Evolutionary conservation across 805 yeast genomes (phyloP).

Genomic region (Candida montana): DNA sequence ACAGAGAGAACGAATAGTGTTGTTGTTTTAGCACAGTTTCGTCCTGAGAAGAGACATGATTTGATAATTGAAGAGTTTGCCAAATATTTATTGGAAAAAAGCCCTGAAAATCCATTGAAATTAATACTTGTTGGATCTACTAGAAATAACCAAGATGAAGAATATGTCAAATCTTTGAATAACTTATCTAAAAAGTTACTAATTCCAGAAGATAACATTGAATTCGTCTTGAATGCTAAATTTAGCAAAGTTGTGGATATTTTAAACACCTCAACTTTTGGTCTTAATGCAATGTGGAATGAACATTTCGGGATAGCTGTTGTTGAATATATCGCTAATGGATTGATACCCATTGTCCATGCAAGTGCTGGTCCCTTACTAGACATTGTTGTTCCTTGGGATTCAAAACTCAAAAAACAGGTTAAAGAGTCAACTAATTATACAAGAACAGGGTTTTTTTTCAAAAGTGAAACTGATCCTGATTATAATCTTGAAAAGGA

Average conservation of each 20-base stretch:
- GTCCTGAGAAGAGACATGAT: constrained; percentile 90
- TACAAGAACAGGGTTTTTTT: constrained; percentile 72
- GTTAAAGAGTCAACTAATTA: constrained; percentile 27
- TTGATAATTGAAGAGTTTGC: constrained; percentile 63
- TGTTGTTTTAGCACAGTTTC: constrained; percentile 73
- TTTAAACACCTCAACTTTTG: constrained; percentile 57
- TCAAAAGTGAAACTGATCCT: constrained; percentile 66
- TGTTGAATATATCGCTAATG: constrained; percentile 85
- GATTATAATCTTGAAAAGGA: constrained; percentile 39
- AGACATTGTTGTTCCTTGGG: constrained; percentile 73
- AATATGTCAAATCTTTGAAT: constrained; percentile 48
- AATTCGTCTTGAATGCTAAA: constrained; percentile 69
- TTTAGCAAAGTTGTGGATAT: constrained; percentile 54
- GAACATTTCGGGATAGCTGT: constrained; percentile 98
- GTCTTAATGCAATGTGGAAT: constrained; percentile 98
- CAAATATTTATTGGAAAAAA: constrained; percentile 33
- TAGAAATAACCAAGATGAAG: constrained; percentile 60
- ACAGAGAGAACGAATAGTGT: constrained; percentile 29
- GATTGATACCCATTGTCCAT: constrained; percentile 84
- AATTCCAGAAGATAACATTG: constrained; percentile 36
- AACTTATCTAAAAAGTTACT: constrained; percentile 36
- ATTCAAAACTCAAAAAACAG: constrained; percentile 26
- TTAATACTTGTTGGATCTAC: constrained; percentile 82
- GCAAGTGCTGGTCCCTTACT: constrained; percentile 92
- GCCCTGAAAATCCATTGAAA: constrained; percentile 35